phyloP scores from a whole-genome alignment of 306 rosid genomes.

The Prunus kanzakura region DNA sequence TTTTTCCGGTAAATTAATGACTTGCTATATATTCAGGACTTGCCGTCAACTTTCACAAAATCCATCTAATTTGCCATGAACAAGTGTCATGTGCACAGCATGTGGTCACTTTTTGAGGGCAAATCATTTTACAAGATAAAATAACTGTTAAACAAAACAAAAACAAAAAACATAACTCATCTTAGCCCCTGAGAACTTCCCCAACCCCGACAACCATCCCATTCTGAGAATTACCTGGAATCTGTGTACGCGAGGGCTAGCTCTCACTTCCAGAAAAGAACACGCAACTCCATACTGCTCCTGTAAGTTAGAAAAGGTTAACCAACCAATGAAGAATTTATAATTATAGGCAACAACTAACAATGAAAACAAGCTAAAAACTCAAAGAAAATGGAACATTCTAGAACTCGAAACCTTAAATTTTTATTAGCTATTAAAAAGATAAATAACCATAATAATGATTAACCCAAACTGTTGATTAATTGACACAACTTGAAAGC shows the following conservation, averaged over 20 bases:
- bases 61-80: too few species aligned
- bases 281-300: constrained; percentile 56
- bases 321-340: constrained; percentile 21
- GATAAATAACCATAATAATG: background rate
- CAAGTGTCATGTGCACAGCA: too few species aligned
- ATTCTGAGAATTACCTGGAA: constrained; percentile 58
- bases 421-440: background rate
- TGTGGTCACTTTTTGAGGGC: too few species aligned
- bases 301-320: constrained; percentile 36
- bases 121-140: too few species aligned
- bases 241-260: constrained; percentile 60
- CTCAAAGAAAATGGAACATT: background rate
- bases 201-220: too few species aligned
- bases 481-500: background rate
- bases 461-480: background rate
- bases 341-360: background rate
- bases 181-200: too few species aligned
- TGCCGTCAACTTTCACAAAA: too few species aligned
- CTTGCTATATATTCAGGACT: too few species aligned
- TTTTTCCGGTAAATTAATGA: too few species aligned
- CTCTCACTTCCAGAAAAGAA: constrained; percentile 43
- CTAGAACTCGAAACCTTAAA: background rate
- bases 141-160: too few species aligned
- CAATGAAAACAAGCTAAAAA: constrained; percentile 8
- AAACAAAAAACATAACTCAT: too few species aligned